Conservation (phyloP, 176 grass and related monocot species). For the Stipa capillata region DNA sequence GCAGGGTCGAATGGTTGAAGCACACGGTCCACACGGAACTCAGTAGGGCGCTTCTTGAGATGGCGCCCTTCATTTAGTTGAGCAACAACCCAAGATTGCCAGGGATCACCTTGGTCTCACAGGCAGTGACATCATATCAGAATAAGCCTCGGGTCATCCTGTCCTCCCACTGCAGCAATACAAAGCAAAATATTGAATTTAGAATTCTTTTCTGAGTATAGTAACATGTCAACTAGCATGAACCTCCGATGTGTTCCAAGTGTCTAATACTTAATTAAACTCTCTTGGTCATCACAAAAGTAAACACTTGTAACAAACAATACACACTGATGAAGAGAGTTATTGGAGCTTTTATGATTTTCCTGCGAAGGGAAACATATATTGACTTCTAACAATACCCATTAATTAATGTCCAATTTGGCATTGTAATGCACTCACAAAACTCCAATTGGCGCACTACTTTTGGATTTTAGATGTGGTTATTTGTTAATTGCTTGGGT, state of each 20-base stretch:
- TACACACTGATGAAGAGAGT: background rate
- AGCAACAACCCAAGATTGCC: conserved; percentile 66
- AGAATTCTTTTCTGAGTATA: background rate
- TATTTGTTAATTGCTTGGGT: background rate
- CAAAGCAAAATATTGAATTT: background rate
- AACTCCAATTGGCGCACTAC: background rate
- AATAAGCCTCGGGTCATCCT: conserved; percentile 64
- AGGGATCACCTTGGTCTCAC: conserved; percentile 89
- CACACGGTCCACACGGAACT: conserved; percentile 71
- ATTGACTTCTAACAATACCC: background rate
- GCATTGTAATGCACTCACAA: background rate
- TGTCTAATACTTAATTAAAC: background rate
- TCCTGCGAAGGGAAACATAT: background rate
- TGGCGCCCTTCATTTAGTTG: conserved; percentile 89
- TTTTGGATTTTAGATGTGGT: background rate
- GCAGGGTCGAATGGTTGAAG: conserved; percentile 64
- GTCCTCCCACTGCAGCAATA: conserved; percentile 66
- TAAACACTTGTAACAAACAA: background rate
- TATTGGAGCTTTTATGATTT: background rate
- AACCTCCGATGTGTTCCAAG: background rate
- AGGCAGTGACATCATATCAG: too few relatives aligned
- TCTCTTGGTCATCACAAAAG: background rate
- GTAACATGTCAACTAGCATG: background rate
- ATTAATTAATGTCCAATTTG: background rate
- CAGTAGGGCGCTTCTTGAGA: conserved; percentile 83